phyloP scores from a whole-genome alignment of 2,329 filamentous ascomycete genomes.

The Pseudocercospora fuligena region DNA sequence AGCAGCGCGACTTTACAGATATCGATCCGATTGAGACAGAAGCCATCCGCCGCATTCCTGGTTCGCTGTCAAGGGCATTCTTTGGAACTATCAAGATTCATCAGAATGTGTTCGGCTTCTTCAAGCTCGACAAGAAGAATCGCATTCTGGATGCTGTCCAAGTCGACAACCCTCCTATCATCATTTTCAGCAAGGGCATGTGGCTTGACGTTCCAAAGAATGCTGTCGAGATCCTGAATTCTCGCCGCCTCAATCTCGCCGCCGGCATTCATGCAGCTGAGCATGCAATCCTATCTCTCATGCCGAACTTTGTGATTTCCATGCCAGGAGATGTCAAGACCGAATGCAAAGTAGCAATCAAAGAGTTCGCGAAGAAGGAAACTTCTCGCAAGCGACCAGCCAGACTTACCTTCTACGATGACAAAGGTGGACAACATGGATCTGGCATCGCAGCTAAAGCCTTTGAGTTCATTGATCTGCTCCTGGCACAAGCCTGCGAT shows the following conservation, averaged over 20 bases:
- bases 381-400: constrained; percentile 80
- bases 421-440: constrained; percentile 83
- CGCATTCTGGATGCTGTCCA: constrained; percentile 89
- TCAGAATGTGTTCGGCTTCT: constrained; percentile 92
- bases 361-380: constrained; percentile 78
- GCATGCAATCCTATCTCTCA: constrained; percentile 82
- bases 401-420: constrained; percentile 90
- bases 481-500: constrained; percentile 75
- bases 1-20: constrained; percentile 90
- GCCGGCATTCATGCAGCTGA: constrained; percentile 94
- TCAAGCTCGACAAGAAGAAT: constrained; percentile 87
- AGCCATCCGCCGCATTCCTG: constrained; percentile 73
- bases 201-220: constrained; percentile 88
- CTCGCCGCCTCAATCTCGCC: constrained; percentile 75
- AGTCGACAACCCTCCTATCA: constrained; percentile 90
- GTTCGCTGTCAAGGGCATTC: constrained; percentile 72
- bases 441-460: constrained; percentile 89
- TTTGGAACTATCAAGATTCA: constrained; percentile 85
- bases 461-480: constrained; percentile 85
- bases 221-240: constrained; percentile 78
- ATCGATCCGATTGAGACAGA: constrained; percentile 93
- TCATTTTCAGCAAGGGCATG: constrained; percentile 84
- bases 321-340: constrained; percentile 91
- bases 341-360: constrained; percentile 87
- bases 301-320: constrained; percentile 89